Evolutionary conservation across 2,329 filamentous ascomycete genomes (phyloP), one percentile per base, ranked within the genome.

Genomic region (Sarocladium strictum): DNA sequence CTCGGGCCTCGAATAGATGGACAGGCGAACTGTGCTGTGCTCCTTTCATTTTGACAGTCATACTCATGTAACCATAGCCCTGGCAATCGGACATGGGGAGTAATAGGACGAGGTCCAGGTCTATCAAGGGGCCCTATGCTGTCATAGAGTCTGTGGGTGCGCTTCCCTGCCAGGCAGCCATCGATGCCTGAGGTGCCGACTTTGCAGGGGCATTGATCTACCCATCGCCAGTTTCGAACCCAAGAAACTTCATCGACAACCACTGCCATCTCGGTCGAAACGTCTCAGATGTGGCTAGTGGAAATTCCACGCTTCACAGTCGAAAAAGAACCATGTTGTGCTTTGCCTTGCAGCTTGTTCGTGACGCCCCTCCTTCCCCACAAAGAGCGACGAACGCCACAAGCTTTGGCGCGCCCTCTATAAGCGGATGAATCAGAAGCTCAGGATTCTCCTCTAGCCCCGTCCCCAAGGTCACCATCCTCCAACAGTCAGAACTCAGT

Each of bases 391-490:
- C 43, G 43, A 7, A 47, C 23, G 19, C 43, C 43, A 24, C 43
- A 27, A 12, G 10, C 14, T 27, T 27, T 47, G 23, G 43, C 23
- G 23, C 23, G 29, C 9, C 5, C 24, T 47, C 47, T 51, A 51
- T 35, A 51, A 51, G 47, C 47, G 47, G 27, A 21, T 51, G 47
- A 51, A 51, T 51, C 47, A 51, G 47, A 35, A 51, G 47, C 47
- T 17, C 4, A 23, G 27, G 35, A 19, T 21, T 23, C 29, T 9
- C 24, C 17, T 19, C 47, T 32, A 32, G 47, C 47, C 47, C 47
- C 47, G 21, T 32, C 47, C 19, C 3, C 26, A 35, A 10, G n/a
- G 47, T 32, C 47, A 51, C 47, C 47, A 47, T 15, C 23, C 43
- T 12, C 21, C 47, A 51, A 35, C 47, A 29, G 47, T 51, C 47